Conservation (phyloP, 805 yeast species). For the Peterozyma toletana region DNA sequence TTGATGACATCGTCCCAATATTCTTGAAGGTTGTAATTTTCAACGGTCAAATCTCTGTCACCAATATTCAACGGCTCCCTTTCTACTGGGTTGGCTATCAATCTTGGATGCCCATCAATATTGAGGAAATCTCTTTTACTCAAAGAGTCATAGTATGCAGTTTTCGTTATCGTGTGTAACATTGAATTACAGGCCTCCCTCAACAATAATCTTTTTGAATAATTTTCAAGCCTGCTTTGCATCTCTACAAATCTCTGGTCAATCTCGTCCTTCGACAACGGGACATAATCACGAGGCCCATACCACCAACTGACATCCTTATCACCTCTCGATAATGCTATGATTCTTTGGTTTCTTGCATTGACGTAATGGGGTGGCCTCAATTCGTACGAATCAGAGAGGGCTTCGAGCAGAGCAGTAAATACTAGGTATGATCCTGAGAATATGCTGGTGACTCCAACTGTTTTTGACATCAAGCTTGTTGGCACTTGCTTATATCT, state of each 20-base stretch:
- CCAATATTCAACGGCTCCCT: slow-evolving; percentile 1
- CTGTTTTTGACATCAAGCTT: too few relatives aligned
- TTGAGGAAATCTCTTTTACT: background rate
- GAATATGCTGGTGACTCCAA: too few relatives aligned
- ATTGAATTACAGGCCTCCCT: background rate
- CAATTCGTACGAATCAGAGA: too few relatives aligned
- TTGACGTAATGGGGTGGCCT: slow-evolving; percentile 19
- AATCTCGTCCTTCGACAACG: slow-evolving; percentile 25
- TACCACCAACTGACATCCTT: slow-evolving; percentile 35
- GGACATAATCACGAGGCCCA: slow-evolving; percentile 40
- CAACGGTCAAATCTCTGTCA: slow-evolving; percentile 1
- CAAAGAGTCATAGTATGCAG: background rate
- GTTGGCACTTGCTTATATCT: background rate
- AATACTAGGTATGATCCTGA: too few relatives aligned
- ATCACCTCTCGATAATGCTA: slow-evolving; percentile 30
- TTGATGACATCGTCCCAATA: slow-evolving; percentile 7
- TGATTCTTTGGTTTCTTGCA: slow-evolving; percentile 26
- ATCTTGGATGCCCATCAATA: too few relatives aligned
- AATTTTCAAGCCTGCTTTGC: background rate
- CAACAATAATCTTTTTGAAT: background rate
- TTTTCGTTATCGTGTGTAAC: background rate
- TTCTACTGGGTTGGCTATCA: background rate
- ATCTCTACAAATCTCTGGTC: background rate
- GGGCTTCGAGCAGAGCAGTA: too few relatives aligned
- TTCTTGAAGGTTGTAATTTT: slow-evolving; percentile 2